Percentiles rank a stretch among this genome's conserved stretches.
phyloP scores from a whole-genome alignment of 768 basidiomycete species.

The Boletus bicolor region DNA sequence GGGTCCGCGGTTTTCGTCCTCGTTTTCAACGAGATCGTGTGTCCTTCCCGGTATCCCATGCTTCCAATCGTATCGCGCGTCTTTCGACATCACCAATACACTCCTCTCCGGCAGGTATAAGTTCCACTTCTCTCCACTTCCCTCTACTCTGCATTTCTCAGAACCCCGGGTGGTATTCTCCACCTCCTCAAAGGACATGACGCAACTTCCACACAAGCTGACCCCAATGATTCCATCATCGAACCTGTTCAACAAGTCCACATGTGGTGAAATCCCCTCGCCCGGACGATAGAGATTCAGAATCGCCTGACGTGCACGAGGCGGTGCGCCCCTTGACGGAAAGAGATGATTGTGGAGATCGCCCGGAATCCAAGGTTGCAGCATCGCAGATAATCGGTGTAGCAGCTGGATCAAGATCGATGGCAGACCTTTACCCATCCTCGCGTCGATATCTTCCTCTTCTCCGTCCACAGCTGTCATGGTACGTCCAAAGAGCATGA shows the following conservation, averaged over 20 bases:
- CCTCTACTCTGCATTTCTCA: background rate
- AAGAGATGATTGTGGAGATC: slow-evolving; percentile 59
- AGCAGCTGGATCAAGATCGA: slow-evolving; percentile 53
- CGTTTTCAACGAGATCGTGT: slow-evolving; percentile 55
- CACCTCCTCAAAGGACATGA: slow-evolving; percentile 65
- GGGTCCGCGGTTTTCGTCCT: slow-evolving; percentile 18
- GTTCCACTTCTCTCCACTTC: slow-evolving; percentile 28
- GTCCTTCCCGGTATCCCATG: slow-evolving; percentile 76
- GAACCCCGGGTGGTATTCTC: slow-evolving; percentile 2
- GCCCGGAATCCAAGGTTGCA: slow-evolving; percentile 48
- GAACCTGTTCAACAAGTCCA: slow-evolving; percentile 82
- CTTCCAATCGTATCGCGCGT: slow-evolving; percentile 82
- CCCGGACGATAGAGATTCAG: slow-evolving; percentile 88
- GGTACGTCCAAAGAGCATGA: slow-evolving; percentile 78
- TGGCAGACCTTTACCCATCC: slow-evolving; percentile 49
- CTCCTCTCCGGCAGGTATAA: slow-evolving; percentile 76
- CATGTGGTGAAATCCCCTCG: slow-evolving; percentile 84
- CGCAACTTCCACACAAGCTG: slow-evolving; percentile 75
- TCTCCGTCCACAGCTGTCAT: slow-evolving; percentile 8
- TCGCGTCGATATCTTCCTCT: slow-evolving; percentile 12
- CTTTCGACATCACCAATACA: slow-evolving; percentile 72
- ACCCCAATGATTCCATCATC: slow-evolving; percentile 89
- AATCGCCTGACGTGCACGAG: slow-evolving; percentile 75
- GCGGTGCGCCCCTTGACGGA: slow-evolving; percentile 38
- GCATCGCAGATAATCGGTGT: slow-evolving; percentile 42